Evolutionary conservation across 495 filamentous ascomycete genomes (phyloP), one percentile per base, ranked within the genome.

Genomic region (Lophium mytilinum): DNA sequence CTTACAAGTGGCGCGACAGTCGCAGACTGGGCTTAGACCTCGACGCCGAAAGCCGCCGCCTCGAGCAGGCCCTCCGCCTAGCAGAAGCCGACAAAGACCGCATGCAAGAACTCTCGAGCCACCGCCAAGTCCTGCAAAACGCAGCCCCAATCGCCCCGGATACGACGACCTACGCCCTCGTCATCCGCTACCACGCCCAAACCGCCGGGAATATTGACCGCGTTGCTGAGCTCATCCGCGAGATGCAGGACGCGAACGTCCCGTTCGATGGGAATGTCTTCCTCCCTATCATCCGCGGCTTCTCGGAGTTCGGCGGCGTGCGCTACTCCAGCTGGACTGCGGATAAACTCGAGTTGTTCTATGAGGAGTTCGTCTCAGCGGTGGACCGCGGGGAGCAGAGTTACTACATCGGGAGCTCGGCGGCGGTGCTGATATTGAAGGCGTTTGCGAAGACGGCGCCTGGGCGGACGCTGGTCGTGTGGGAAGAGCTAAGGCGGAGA

Each of bases 261-360:
- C 76, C 76, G 1, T 61, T 84, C 35, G 75, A 87, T 53, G 81
- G 80, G 34, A 74, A 76, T 37, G 78, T 88, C 35, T 89, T 85
- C 62, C 69, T 83, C 45, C 73, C 78, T 4, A 73, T 95, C 21
- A 83, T 95, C 64, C 82, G 85, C 57, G 87, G 85, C 5, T 96
- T 95, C 67, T 74, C 76, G 45, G 66, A 68, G n/a, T 81, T 90
- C 67, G 89, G 88, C 15, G 79, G 81, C n/a, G 70, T 74, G 24
- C 51, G 64, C 7, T 78, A 80, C 58, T 81, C 80, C 11, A 66
- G 79, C 7, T 93, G 88, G 90, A 85, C 80, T 48, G 72, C 73
- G 15, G 70, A 76, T 58, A 75, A 76, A 39, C 75, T 91, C 12
- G 71, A 78, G 49, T 56, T 51, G 4, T 58, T 72, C 8, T 78